These are phyloP conservation scores for Cyberlindnera amylophila DNA, from an alignment of 805 yeast species.

Conservation along the genomic window DNA sequence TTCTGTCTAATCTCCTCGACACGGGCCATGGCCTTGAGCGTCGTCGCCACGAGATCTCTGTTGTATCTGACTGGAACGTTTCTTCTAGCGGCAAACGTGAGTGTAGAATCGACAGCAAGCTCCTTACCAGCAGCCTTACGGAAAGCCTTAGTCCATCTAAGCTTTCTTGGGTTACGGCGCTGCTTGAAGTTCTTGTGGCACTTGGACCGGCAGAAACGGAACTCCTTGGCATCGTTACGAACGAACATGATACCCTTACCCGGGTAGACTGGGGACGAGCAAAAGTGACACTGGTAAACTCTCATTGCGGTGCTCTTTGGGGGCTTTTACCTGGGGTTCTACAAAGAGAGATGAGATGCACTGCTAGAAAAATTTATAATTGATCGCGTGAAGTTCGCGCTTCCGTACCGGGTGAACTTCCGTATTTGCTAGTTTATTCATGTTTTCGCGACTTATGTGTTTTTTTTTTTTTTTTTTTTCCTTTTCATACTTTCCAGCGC, in stretches of 20 bases:
- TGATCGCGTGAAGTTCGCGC: slow-evolving; percentile 1
- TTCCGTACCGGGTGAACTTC: slow-evolving; percentile 3
- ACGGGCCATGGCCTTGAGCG: slow-evolving; percentile 92
- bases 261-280: slow-evolving; percentile 94
- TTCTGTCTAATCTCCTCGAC: slow-evolving; percentile 93
- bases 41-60: slow-evolving; percentile 91
- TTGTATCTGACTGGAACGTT: slow-evolving; percentile 97
- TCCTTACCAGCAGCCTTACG: slow-evolving; percentile 99
- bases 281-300: slow-evolving; percentile 89
- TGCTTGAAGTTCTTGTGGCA: slow-evolving; percentile 97
- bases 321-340: background rate
- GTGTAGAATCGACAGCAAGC: slow-evolving; percentile 93
- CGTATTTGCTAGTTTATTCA: background rate
- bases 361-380: slow-evolving; percentile 10
- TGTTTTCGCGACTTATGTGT: background rate
- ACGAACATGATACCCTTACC: slow-evolving; percentile 97
- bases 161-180: slow-evolving; percentile 97
- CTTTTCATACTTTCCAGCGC: too few relatives aligned
- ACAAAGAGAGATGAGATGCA: slow-evolving; percentile 10
- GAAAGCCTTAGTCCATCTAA: slow-evolving; percentile 98
- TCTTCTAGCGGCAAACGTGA: slow-evolving; percentile 95
- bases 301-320: slow-evolving; percentile 49
- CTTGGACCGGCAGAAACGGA: slow-evolving; percentile 94
- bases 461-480: slow-evolving; percentile 8
- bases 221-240: slow-evolving; percentile 96